phyloP scores from a whole-genome alignment of 177 flowering plant genomes.

The Vitis hybrid region DNA sequence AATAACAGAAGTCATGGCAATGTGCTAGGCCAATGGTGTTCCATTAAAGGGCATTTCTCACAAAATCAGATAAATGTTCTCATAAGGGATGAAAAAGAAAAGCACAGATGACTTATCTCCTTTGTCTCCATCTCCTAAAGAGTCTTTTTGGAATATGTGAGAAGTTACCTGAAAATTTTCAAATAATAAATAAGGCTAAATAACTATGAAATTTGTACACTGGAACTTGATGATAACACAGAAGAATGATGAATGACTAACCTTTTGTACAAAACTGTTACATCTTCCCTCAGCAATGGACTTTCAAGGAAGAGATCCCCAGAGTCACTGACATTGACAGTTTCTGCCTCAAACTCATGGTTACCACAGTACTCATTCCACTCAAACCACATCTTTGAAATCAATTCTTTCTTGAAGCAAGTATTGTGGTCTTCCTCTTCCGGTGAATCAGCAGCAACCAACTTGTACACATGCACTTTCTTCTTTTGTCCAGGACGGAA shows the following conservation, averaged over 20 bases:
- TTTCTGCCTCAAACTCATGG: constrained; percentile 46
- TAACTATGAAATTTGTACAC: not conserved
- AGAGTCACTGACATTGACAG: constrained; percentile 43
- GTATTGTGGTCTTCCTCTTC: constrained; percentile 73
- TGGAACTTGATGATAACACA: not conserved
- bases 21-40: no score
- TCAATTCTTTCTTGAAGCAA: constrained; percentile 73
- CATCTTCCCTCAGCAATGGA: constrained; percentile 46
- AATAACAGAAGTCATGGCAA: no score
- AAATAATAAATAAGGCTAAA: not conserved
- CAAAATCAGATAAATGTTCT: no score
- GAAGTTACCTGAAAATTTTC: not conserved
- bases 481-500: constrained; percentile 86
- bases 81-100: no score
- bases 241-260: constrained; percentile 17
- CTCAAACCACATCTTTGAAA: constrained; percentile 91
- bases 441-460: constrained; percentile 76
- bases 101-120: no score
- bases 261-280: constrained; percentile 64
- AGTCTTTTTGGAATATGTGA: no score
- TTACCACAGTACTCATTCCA: constrained; percentile 59
- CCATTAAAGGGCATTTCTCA: no score
- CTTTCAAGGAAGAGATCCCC: constrained; percentile 73
- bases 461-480: constrained; percentile 65
- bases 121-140: no score